Percentiles rank a stretch among this genome's conserved stretches.
phyloP scores from a whole-genome alignment of 441 rosid species.

The Rhodomyrtus psidioides region DNA sequence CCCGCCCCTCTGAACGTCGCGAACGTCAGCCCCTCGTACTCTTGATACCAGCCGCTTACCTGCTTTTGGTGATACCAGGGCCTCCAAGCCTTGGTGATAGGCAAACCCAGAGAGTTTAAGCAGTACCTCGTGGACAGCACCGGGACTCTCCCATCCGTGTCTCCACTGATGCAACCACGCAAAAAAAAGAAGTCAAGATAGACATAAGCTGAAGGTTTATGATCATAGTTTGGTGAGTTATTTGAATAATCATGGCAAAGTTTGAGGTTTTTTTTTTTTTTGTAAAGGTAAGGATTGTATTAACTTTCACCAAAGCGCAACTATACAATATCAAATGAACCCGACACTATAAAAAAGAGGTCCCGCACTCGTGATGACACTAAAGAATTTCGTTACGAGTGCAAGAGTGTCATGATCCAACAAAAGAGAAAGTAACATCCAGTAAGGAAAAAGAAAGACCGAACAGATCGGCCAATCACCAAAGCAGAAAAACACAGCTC shows the following conservation, averaged over 20 bases:
- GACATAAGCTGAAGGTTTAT: background rate
- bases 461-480: no score
- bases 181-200: background rate
- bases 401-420: no score
- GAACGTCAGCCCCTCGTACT: slow-evolving; percentile 76
- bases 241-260: background rate
- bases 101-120: slow-evolving; percentile 46
- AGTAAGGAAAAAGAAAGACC: no score
- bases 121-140: slow-evolving; percentile 81
- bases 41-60: slow-evolving; percentile 96
- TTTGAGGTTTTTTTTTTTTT: no score
- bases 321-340: no score
- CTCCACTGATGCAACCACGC: slow-evolving; percentile 52
- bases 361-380: no score
- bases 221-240: background rate
- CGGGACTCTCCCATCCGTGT: slow-evolving; percentile 96
- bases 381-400: no score
- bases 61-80: slow-evolving; percentile 92
- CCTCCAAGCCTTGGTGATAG: slow-evolving; percentile 72
- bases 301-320: no score
- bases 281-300: no score
- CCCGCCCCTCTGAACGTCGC: slow-evolving; percentile 98
- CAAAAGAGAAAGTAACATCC: no score
- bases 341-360: no score
- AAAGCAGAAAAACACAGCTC: no score